Evolutionary conservation across 495 filamentous ascomycete genomes (phyloP).

Genomic region (Saxophila tyrrhenica): DNA sequence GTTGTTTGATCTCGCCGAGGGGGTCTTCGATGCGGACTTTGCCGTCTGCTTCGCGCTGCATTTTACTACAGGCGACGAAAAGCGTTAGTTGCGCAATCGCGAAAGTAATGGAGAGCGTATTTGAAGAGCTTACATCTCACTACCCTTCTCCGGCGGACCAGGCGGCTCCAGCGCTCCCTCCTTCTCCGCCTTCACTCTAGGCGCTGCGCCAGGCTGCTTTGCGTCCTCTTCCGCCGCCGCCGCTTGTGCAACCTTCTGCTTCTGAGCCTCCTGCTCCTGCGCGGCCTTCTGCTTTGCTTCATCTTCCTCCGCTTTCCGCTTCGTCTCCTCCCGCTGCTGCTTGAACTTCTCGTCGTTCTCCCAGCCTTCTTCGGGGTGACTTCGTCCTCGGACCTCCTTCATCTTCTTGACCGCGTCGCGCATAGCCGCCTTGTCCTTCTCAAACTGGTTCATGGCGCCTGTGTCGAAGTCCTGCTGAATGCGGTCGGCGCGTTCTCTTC

Average conservation of each 20-base stretch:
- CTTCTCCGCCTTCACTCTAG: background rate
- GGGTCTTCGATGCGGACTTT: background rate
- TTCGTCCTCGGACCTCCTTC: slow-evolving; percentile 11
- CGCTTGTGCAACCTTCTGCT: background rate
- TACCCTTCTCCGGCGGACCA: background rate
- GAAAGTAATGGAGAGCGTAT: background rate
- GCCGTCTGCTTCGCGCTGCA: background rate
- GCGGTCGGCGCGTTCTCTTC: slow-evolving; percentile 49
- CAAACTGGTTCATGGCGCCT: slow-evolving; percentile 45
- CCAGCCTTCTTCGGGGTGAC: slow-evolving; percentile 7
- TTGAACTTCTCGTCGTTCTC: slow-evolving; percentile 6
- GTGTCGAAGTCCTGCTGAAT: slow-evolving; percentile 58
- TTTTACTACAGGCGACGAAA: background rate
- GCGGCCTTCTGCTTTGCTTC: background rate
- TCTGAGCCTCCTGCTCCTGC: background rate
- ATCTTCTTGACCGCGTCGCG: slow-evolving; percentile 50
- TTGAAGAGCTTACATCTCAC: background rate
- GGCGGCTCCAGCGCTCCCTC: background rate
- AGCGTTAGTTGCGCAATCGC: too few species aligned
- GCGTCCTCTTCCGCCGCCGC: background rate
- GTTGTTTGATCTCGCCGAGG: background rate
- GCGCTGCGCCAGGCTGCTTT: background rate
- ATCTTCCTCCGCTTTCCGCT: background rate
- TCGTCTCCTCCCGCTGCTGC: background rate
- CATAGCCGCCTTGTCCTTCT: slow-evolving; percentile 68